phyloP scores from a whole-genome alignment of 2,329 filamentous ascomycete species.

The Aureobasidium mangrovei region DNA sequence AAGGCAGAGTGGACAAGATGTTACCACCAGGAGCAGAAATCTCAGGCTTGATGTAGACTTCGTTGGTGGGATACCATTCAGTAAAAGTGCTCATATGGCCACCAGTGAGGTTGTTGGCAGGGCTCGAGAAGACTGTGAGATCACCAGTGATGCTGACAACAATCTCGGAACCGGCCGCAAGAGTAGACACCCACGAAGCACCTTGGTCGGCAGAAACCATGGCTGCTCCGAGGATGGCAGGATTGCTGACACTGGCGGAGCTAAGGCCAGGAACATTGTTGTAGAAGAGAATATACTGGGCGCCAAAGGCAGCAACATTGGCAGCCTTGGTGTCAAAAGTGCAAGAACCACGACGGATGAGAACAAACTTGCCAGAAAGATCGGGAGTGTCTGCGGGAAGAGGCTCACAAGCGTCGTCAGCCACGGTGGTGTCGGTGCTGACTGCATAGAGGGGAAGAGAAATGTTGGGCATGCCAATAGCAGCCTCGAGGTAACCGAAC shows the following conservation, averaged over 20 bases:
- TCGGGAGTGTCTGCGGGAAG: conserved; percentile 48
- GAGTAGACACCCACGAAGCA: conserved; percentile 18
- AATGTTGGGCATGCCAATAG: conserved; percentile 28
- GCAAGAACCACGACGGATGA: conserved; percentile 52
- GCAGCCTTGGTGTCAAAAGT: conserved; percentile 46
- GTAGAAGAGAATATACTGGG: conserved; percentile 54
- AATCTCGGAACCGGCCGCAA: conserved; percentile 17
- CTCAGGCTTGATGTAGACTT: conserved; percentile 49
- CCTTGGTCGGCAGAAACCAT: conserved; percentile 22
- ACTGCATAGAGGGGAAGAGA: conserved; percentile 28
- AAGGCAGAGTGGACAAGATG: conserved; percentile 50
- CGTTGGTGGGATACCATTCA: conserved; percentile 54
- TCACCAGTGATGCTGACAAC: conserved; percentile 19
- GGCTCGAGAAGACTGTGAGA: conserved; percentile 14
- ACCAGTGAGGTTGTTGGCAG: conserved; percentile 28
- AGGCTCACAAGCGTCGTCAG: conserved; percentile 44
- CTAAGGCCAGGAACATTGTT: conserved; percentile 34
- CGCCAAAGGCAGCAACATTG: conserved; percentile 47
- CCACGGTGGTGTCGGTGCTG: conserved; percentile 41
- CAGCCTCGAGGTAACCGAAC: conserved; percentile 27
- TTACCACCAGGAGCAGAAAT: conserved; percentile 48
- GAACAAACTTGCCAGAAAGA: conserved; percentile 48
- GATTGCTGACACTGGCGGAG: conserved; percentile 1
- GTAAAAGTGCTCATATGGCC: conserved; percentile 47
- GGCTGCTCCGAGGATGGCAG: conserved; percentile 18